Conservation (phyloP, 805 yeast species). For the Kodamaea nitidulidarum region DNA sequence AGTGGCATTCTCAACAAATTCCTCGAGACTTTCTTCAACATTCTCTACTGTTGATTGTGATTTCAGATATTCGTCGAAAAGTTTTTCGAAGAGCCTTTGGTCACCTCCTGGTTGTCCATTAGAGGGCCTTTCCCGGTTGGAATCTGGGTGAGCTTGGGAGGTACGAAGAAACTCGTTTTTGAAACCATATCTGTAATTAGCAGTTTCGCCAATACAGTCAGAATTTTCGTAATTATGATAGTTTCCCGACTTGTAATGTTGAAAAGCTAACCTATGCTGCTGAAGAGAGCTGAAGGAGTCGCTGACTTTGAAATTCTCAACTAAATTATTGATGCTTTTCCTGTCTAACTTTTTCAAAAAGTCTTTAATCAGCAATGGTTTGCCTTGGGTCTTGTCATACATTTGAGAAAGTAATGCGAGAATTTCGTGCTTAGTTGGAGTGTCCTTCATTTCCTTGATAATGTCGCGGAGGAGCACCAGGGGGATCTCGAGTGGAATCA, state of each 20-base stretch:
- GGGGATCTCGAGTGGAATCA: background rate
- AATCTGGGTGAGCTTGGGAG: too few species aligned
- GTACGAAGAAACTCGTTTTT: too few species aligned
- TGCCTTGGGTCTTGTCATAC: constrained; percentile 9
- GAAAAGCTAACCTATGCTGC: constrained; percentile 21
- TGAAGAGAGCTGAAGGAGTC: constrained; percentile 23
- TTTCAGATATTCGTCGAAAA: constrained; percentile 3
- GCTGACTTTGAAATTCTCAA: constrained; percentile 11
- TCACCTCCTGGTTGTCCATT: too few species aligned
- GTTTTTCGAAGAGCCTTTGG: too few species aligned
- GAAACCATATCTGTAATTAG: constrained; percentile 10
- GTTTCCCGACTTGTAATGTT: constrained; percentile 27
- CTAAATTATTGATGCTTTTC: constrained; percentile 9
- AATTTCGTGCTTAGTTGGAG: constrained; percentile 16
- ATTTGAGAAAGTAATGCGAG: constrained; percentile 13
- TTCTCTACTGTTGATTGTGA: background rate
- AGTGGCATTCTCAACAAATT: background rate
- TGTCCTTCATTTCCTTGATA: constrained; percentile 16
- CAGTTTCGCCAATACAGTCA: constrained; percentile 22
- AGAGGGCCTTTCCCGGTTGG: too few species aligned
- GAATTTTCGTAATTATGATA: constrained; percentile 30
- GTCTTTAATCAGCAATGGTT: constrained; percentile 12
- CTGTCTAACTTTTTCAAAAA: constrained; percentile 15
- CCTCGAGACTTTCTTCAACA: background rate
- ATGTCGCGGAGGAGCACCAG: constrained; percentile 16